phyloP scores from a whole-genome alignment of 768 basidiomycete genomes.

The Lactarius tabidus region DNA sequence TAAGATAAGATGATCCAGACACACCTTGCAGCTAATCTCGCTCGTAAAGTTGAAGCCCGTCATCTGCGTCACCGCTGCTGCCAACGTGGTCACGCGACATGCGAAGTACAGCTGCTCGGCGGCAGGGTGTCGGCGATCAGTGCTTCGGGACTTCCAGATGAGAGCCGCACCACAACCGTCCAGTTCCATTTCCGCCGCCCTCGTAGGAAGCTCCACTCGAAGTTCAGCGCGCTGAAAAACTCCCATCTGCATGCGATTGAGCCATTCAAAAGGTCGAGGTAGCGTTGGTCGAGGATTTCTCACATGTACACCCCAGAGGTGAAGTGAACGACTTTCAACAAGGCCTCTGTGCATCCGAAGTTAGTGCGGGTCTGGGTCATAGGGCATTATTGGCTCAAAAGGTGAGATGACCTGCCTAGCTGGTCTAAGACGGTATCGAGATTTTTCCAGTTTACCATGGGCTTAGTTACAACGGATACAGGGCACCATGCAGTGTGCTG shows the following conservation, averaged over 20 bases:
- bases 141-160: background rate
- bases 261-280: background rate
- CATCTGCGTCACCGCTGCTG: constrained; percentile 7
- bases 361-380: background rate
- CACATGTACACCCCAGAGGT: constrained; percentile 18
- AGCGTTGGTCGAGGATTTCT: background rate
- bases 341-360: background rate
- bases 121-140: background rate
- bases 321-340: constrained; percentile 14
- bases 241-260: constrained; percentile 10
- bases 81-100: constrained; percentile 17
- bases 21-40: constrained; percentile 14
- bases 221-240: constrained; percentile 10
- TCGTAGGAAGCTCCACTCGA: constrained; percentile 19
- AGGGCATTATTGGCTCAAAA: too few relatives aligned
- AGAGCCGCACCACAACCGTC: constrained; percentile 1
- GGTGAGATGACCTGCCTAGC: constrained; percentile 1
- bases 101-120: constrained; percentile 10
- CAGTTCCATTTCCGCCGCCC: constrained; percentile 6
- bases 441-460: constrained; percentile 6
- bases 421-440: background rate
- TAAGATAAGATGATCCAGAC: background rate
- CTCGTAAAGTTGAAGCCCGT: constrained; percentile 16
- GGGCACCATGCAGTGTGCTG: background rate
- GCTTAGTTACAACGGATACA: background rate